phyloP scores from a whole-genome alignment of 2,329 filamentous ascomycete species.

The Coniella lustricola region DNA sequence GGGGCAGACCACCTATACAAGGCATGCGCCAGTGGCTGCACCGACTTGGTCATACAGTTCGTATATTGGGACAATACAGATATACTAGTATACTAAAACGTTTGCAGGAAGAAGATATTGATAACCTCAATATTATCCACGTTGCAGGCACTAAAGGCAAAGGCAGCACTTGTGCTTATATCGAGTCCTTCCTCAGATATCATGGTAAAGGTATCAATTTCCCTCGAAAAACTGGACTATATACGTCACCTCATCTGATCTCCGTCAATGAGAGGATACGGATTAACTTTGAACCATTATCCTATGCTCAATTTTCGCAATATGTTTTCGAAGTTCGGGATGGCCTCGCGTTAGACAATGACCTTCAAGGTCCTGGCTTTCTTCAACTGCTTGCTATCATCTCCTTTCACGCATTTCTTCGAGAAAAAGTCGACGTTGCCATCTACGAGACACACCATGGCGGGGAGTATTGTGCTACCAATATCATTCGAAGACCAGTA shows the following conservation, averaged over 20 bases:
- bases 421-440: not conserved
- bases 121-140: conserved; percentile 47
- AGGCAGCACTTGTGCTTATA: conserved; percentile 78
- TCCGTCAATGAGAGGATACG: conserved; percentile 79
- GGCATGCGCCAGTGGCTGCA: not conserved
- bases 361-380: not conserved
- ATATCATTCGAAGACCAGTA: conserved; percentile 58
- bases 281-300: conserved; percentile 66
- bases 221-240: conserved; percentile 53
- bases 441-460: conserved; percentile 69
- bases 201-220: conserved; percentile 24
- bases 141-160: conserved; percentile 94
- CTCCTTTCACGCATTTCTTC: conserved; percentile 28
- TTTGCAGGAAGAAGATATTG: not conserved
- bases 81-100: not conserved
- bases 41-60: not conserved
- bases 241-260: conserved; percentile 79
- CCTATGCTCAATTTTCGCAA: conserved; percentile 59
- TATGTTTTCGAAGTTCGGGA: conserved; percentile 88
- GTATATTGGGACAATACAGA: not conserved
- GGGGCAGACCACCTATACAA: not conserved
- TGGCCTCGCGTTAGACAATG: too few relatives aligned
- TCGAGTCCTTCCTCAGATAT: conserved; percentile 61
- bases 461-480: conserved; percentile 88
- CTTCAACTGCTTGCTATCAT: not conserved